Evolutionary conservation across 2,329 filamentous ascomycete genomes (phyloP).

Genomic region (Penicillium sp.): DNA sequence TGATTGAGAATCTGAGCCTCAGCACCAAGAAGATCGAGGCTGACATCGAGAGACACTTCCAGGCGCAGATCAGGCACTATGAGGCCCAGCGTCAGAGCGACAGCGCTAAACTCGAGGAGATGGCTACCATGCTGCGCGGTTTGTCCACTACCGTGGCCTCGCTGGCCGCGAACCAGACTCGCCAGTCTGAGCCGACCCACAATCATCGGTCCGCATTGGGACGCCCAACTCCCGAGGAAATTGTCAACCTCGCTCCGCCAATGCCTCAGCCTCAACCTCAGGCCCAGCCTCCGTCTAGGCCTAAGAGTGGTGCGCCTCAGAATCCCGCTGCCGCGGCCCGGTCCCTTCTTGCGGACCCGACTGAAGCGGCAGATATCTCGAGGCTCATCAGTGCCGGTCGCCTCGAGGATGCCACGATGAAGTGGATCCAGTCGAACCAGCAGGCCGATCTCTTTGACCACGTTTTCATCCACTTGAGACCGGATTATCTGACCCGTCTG

Average conservation of each 20-base stretch:
- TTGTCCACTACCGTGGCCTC: conserved; percentile 51
- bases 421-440: conserved; percentile 59
- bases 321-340: background rate
- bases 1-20: conserved; percentile 62
- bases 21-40: conserved; percentile 63
- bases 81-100: conserved; percentile 52
- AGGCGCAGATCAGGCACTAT: conserved; percentile 49
- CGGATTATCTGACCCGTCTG: conserved; percentile 52
- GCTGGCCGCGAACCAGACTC: conserved; percentile 42
- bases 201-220: conserved; percentile 17
- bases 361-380: conserved; percentile 42
- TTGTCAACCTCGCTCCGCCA: conserved; percentile 15
- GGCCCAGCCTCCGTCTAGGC: conserved; percentile 12
- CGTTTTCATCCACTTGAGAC: conserved; percentile 56
- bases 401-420: conserved; percentile 46
- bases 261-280: conserved; percentile 13
- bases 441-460: conserved; percentile 59
- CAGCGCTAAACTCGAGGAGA: conserved; percentile 57
- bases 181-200: conserved; percentile 31
- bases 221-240: conserved; percentile 20
- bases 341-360: conserved; percentile 31
- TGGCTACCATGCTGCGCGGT: conserved; percentile 51
- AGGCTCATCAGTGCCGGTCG: conserved; percentile 38
- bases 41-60: conserved; percentile 62
- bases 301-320: conserved; percentile 14